Conservation (phyloP, 2,329 filamentous ascomycete genomes). For the Nemania serpens region DNA sequence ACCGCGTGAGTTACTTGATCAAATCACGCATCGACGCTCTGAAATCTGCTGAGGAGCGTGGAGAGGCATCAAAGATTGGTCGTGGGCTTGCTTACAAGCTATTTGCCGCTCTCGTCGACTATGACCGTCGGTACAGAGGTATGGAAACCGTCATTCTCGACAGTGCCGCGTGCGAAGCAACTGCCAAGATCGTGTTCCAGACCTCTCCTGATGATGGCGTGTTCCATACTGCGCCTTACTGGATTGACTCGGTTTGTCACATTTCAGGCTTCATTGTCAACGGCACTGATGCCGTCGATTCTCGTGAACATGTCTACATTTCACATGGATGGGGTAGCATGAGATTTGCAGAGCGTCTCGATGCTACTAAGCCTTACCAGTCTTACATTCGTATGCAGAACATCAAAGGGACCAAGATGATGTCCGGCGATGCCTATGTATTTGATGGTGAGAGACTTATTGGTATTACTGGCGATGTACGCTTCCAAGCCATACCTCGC, state of each 20-base stretch:
- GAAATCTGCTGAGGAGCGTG: constrained; percentile 63
- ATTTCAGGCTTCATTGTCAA: constrained; percentile 67
- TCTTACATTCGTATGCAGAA: constrained; percentile 64
- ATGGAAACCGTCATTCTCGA: constrained; percentile 64
- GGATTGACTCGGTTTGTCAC: constrained; percentile 63
- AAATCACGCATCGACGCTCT: constrained; percentile 64
- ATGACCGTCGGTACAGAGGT: constrained; percentile 57
- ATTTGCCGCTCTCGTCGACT: constrained; percentile 61
- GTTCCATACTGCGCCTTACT: constrained; percentile 62
- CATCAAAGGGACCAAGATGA: constrained; percentile 55
- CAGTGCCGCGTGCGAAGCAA: constrained; percentile 57
- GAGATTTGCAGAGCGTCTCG: constrained; percentile 53
- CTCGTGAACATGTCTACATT: constrained; percentile 60
- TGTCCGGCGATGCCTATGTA: constrained; percentile 59
- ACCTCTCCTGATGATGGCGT: constrained; percentile 53
- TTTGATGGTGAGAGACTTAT: constrained; percentile 58
- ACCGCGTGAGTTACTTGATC: constrained; percentile 71
- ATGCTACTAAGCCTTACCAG: constrained; percentile 54
- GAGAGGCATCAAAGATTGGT: constrained; percentile 72
- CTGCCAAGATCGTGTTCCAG: constrained; percentile 58
- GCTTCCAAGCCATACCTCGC: constrained; percentile 70
- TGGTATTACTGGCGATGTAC: constrained; percentile 58
- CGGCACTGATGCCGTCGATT: constrained; percentile 59
- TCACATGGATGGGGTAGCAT: constrained; percentile 64
- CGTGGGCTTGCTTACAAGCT: constrained; percentile 80